Percentiles rank a stretch among this genome's conserved stretches.
Conservation (phyloP, 2,329 filamentous ascomycete genomes). For the Epichloe coenophiala region DNA sequence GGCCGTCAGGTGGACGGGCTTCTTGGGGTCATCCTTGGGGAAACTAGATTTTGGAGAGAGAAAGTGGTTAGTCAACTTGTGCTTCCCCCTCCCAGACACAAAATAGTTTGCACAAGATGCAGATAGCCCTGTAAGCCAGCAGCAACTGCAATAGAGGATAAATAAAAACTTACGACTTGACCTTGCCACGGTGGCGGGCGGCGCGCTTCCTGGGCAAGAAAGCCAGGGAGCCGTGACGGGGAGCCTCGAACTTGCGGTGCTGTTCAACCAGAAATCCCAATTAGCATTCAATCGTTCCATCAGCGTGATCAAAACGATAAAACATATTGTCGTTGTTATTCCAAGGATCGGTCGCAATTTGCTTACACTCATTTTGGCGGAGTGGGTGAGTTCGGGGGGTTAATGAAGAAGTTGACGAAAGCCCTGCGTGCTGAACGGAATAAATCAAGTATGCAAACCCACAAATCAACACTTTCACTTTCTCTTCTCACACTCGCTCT, state of each 20-base stretch:
- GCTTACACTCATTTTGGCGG: slow-evolving; percentile 29
- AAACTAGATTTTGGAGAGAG: slow-evolving; percentile 46
- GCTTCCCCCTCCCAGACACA: not conserved
- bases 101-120: not conserved
- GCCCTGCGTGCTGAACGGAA: slow-evolving; percentile 16
- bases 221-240: slow-evolving; percentile 90
- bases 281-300: slow-evolving; percentile 1
- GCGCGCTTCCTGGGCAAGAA: slow-evolving; percentile 86
- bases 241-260: slow-evolving; percentile 61
- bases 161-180: slow-evolving; percentile 70
- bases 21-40: slow-evolving; percentile 99
- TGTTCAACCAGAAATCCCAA: slow-evolving; percentile 11
- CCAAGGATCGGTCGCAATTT: not conserved
- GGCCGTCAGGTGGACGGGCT: slow-evolving; percentile 96
- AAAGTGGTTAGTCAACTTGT: not conserved
- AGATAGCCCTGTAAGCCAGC: not conserved
- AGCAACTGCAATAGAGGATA: not conserved
- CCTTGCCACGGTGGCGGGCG: slow-evolving; percentile 88
- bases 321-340: not conserved
- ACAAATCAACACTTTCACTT: not conserved
- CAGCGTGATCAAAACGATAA: not conserved
- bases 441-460: slow-evolving; percentile 10
- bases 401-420: slow-evolving; percentile 19
- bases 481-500: not conserved
- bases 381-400: slow-evolving; percentile 24